Percentiles rank a stretch among this genome's conserved stretches.
phyloP scores from a whole-genome alignment of 2,329 filamentous ascomycete species.

The Lomentospora prolificans region DNA sequence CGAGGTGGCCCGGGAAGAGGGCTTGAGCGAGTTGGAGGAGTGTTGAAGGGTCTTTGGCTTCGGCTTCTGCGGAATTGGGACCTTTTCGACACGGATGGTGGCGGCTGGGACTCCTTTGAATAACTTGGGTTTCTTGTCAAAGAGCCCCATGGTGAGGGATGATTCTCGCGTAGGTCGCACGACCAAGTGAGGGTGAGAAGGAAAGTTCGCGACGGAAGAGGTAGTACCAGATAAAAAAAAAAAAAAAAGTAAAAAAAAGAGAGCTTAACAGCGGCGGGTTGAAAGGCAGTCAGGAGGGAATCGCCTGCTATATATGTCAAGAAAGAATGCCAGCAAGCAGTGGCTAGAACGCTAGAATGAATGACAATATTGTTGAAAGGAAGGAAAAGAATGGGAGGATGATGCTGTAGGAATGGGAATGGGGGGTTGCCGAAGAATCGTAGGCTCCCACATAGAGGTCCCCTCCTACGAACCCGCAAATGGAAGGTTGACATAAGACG shows the following conservation, averaged over 20 bases:
- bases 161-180: not conserved
- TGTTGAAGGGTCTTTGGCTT: conserved; percentile 24
- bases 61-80: conserved; percentile 32
- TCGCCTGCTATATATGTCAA: not conserved
- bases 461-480: not conserved
- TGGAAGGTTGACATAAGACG: not conserved
- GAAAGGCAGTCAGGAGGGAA: not conserved
- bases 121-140: conserved; percentile 7
- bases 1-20: conserved; percentile 27
- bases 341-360: not conserved
- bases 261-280: too few relatives aligned
- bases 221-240: not conserved
- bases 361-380: not conserved
- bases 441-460: not conserved
- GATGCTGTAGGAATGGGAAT: too few relatives aligned
- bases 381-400: too few relatives aligned
- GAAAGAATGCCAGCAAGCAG: not conserved
- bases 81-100: conserved; percentile 42
- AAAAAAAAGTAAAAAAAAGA: too few relatives aligned
- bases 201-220: not conserved
- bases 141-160: conserved; percentile 4
- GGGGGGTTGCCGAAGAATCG: too few relatives aligned
- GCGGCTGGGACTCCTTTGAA: conserved; percentile 20
- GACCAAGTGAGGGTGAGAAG: not conserved
- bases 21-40: conserved; percentile 13